These are phyloP conservation scores for Solanum rostratum DNA, from an alignment of 257 asterid genomes.

Conservation along the genomic window DNA sequence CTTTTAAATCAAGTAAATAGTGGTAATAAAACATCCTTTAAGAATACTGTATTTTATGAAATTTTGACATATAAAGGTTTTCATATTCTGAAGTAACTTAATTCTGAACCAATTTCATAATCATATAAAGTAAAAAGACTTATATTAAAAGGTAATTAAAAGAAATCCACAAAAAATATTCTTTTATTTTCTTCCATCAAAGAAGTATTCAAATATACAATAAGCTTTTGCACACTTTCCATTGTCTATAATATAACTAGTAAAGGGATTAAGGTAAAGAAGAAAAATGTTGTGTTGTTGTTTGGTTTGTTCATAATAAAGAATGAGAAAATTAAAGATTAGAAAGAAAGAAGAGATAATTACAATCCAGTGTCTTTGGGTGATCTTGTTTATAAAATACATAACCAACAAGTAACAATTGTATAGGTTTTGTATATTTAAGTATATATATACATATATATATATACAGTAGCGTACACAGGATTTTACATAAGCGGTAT, in stretches of 20 bases:
- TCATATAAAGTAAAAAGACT: neutral
- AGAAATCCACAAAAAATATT: neutral
- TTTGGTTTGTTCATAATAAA: neutral
- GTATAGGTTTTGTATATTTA: neutral
- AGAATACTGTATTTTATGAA: neutral
- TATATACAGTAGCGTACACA: no score
- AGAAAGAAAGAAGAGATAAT: neutral
- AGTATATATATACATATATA: no score
- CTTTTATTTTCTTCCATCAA: neutral
- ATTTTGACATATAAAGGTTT: neutral
- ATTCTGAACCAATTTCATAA: neutral
- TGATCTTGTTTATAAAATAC: neutral
- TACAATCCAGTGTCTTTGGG: neutral
- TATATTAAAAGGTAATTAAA: neutral
- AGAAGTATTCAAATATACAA: neutral
- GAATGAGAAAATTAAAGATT: neutral
- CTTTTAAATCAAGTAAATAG: neutral
- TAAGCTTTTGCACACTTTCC: neutral
- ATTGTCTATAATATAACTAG: neutral
- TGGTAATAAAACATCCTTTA: neutral
- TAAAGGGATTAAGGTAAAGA: neutral
- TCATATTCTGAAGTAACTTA: neutral
- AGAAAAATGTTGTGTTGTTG: neutral
- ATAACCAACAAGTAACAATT: neutral
- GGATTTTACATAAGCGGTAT: no score